Evolutionary conservation across 2,329 filamentous ascomycete genomes (phyloP).

Genomic region (Sporothrix pseudoabietina): DNA sequence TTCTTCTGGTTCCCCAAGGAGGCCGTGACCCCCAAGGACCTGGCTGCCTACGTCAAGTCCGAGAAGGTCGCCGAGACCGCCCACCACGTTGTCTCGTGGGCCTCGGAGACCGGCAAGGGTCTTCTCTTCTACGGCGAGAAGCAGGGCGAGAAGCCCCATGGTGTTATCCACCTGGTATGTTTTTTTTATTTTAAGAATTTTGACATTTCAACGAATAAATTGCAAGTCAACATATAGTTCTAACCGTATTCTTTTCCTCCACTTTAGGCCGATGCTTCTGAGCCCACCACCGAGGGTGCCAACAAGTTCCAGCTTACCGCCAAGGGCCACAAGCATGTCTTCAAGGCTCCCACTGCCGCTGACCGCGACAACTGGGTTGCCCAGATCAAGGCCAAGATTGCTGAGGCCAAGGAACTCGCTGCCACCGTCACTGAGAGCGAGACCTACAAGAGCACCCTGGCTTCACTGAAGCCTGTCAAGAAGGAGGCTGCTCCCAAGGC

Average conservation of each 20-base stretch:
- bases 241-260: neutral
- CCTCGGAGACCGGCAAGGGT: constrained; percentile 90
- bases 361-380: constrained; percentile 94
- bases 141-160: constrained; percentile 79
- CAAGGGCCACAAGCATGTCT: constrained; percentile 87
- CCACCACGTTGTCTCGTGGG: constrained; percentile 84
- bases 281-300: constrained; percentile 73
- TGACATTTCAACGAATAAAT: neutral
- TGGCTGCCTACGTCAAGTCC: constrained; percentile 76
- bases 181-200: neutral
- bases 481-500: constrained; percentile 49
- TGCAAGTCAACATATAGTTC: neutral
- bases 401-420: constrained; percentile 81
- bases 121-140: constrained; percentile 90
- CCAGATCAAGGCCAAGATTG: constrained; percentile 77
- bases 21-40: constrained; percentile 70
- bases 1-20: constrained; percentile 86
- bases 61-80: constrained; percentile 79
- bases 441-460: constrained; percentile 82
- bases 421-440: constrained; percentile 74
- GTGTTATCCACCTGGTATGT: constrained; percentile 79
- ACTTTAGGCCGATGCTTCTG: constrained; percentile 60
- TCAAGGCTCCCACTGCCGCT: constrained; percentile 73
- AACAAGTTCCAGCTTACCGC: constrained; percentile 85
- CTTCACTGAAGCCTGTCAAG: constrained; percentile 63